Conservation (phyloP, 129 eudicot genomes). For the Artemisia annua region DNA sequence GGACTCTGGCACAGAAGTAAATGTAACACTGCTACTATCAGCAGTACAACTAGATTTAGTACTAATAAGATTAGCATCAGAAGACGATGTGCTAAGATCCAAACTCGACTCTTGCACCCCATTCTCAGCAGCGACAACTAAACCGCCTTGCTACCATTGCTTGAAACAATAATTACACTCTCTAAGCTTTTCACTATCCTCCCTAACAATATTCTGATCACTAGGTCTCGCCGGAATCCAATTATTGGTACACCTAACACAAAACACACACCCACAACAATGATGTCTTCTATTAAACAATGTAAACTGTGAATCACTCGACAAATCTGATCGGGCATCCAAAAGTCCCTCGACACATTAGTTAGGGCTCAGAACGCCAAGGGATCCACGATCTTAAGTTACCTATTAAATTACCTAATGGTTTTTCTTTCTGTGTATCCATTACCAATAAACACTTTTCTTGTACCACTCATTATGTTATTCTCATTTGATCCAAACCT, state of each 20-base stretch:
- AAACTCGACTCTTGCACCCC: conserved; percentile 49
- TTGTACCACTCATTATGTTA: conserved; percentile 54
- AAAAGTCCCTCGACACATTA: too few relatives aligned
- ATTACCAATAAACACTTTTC: conserved; percentile 43
- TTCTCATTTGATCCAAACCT: conserved; percentile 57
- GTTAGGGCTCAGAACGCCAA: too few relatives aligned
- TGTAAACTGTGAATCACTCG: conserved; percentile 74
- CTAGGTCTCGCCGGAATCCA: conserved; percentile 57
- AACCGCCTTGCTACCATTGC: conserved; percentile 76
- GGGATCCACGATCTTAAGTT: too few relatives aligned
- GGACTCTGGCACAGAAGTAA: conserved; percentile 62
- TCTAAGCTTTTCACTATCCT: conserved; percentile 79
- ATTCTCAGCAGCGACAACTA: conserved; percentile 47
- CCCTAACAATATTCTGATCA: conserved; percentile 26
- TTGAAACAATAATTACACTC: conserved; percentile 85
- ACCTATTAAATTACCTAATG: too few relatives aligned
- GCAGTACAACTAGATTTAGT: conserved; percentile 68
- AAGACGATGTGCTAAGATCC: conserved; percentile 59
- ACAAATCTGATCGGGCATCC: conserved; percentile 1
- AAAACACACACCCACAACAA: conserved; percentile 89
- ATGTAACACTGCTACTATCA: conserved; percentile 68
- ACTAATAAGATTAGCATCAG: conserved; percentile 66
- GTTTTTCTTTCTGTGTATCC: conserved; percentile 57
- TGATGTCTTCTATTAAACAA: conserved; percentile 86
- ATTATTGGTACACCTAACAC: conserved; percentile 80